Evolutionary conservation across 2,329 filamentous ascomycete species (phyloP).

Genomic region (Podosphaera fusca): DNA sequence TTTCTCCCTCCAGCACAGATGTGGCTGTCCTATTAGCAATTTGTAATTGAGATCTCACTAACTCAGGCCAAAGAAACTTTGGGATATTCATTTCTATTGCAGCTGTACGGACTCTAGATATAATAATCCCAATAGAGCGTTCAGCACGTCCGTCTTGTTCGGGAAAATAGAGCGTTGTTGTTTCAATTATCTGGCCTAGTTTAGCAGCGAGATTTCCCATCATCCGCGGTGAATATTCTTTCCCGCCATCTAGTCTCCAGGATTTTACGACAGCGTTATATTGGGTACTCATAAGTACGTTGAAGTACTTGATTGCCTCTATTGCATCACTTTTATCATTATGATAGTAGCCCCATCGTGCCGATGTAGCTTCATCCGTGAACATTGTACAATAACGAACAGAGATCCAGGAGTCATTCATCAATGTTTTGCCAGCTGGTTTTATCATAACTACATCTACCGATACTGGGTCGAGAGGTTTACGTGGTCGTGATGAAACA

Average conservation of each 20-base stretch:
- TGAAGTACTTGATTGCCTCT: not conserved
- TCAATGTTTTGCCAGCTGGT: not conserved
- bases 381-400: not conserved
- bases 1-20: not conserved
- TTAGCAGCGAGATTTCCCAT: not conserved
- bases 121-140: not conserved
- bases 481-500: not conserved
- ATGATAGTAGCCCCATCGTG: not conserved
- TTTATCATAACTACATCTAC: not conserved
- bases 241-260: not conserved
- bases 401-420: not conserved
- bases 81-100: not conserved
- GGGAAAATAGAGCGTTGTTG: not conserved
- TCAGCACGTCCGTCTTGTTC: not conserved
- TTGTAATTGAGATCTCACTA: not conserved
- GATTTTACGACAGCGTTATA: conserved; percentile 1
- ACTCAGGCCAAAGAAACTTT: not conserved
- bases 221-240: not conserved
- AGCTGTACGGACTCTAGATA: not conserved
- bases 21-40: not conserved
- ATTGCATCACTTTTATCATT: not conserved
- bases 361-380: not conserved
- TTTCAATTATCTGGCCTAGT: conserved; percentile 1
- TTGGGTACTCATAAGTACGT: not conserved
- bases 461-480: not conserved